These are phyloP conservation scores for Agroathelia rolfsii DNA, from an alignment of 1,284 basidiomycete genomes.

Conservation along the genomic window DNA sequence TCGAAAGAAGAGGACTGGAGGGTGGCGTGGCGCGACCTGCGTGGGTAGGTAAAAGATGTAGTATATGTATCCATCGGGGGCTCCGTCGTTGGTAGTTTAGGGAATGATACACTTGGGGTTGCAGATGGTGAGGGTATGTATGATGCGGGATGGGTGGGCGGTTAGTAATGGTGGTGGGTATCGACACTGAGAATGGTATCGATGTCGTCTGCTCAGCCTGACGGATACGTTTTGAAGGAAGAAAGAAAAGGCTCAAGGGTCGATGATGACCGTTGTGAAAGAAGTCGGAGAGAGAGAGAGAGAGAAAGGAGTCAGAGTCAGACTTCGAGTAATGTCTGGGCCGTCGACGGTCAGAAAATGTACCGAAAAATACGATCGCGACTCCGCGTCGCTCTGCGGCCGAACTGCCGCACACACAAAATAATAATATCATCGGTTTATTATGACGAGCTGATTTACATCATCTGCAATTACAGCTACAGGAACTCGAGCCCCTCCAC, in stretches of 20 bases:
- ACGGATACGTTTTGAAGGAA: slow-evolving; percentile 18
- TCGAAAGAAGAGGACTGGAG: too few relatives aligned
- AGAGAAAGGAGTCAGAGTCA: slow-evolving; percentile 20
- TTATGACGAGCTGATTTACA: too few relatives aligned
- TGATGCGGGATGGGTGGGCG: slow-evolving; percentile 5
- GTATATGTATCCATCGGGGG: slow-evolving; percentile 88
- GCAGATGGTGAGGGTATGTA: slow-evolving; percentile 13
- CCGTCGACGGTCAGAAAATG: too few relatives aligned
- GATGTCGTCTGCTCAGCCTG: slow-evolving; percentile 26
- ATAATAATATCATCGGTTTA: too few relatives aligned
- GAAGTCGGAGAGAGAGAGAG: slow-evolving; percentile 18
- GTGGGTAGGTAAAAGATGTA: slow-evolving; percentile 82
- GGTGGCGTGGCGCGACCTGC: slow-evolving; percentile 51
- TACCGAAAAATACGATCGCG: too few relatives aligned
- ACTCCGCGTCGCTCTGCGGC: too few relatives aligned
- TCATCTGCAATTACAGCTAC: too few relatives aligned
- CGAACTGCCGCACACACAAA: too few relatives aligned
- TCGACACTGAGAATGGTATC: slow-evolving; percentile 46
- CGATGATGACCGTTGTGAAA: slow-evolving; percentile 12
- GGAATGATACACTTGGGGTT: slow-evolving; percentile 16
- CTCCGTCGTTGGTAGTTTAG: slow-evolving; percentile 10
- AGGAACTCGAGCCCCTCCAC: slow-evolving; percentile 32
- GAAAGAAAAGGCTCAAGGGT: slow-evolving; percentile 17
- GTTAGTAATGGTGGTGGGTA: slow-evolving; percentile 24
- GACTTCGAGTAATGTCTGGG: too few relatives aligned